phyloP scores from a whole-genome alignment of 78 protist genomes.

The Corallochytrium limacisporum region DNA sequence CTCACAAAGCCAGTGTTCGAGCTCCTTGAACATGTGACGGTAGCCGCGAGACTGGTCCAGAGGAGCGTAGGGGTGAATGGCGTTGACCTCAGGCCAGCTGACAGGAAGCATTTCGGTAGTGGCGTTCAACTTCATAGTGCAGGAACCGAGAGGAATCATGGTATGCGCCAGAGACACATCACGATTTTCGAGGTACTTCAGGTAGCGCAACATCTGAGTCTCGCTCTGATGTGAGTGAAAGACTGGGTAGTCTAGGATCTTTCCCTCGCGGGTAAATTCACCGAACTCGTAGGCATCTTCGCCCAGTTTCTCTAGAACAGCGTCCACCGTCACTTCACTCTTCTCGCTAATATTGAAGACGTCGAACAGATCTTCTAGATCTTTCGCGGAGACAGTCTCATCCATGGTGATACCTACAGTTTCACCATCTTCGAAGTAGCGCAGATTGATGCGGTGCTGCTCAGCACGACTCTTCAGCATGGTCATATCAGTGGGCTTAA shows the following conservation, averaged over 20 bases:
- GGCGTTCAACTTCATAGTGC: slow-evolving; percentile 97
- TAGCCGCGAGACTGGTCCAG: slow-evolving; percentile 65
- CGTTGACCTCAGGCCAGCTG: slow-evolving; percentile 77
- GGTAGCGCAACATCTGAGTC: slow-evolving; percentile 78
- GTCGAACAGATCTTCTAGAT: slow-evolving; percentile 23
- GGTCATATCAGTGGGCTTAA: neutral
- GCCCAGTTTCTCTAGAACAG: neutral
- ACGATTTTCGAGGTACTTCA: slow-evolving; percentile 56
- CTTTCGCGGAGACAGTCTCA: slow-evolving; percentile 40
- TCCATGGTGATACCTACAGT: slow-evolving; percentile 63
- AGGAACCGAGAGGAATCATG: slow-evolving; percentile 88
- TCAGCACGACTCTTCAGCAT: neutral
- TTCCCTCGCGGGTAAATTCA: slow-evolving; percentile 11
- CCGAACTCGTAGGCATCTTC: neutral
- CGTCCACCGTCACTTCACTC: neutral
- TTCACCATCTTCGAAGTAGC: slow-evolving; percentile 22
- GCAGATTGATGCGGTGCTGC: slow-evolving; percentile 45
- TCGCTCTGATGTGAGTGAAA: slow-evolving; percentile 83
- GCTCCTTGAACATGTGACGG: slow-evolving; percentile 18
- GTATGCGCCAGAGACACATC: slow-evolving; percentile 68
- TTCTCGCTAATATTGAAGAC: slow-evolving; percentile 4
- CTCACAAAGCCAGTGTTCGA: slow-evolving; percentile 28
- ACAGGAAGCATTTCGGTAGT: slow-evolving; percentile 85
- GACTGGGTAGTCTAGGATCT: slow-evolving; percentile 58
- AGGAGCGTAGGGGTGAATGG: slow-evolving; percentile 94